Percentiles rank a stretch among this genome's conserved stretches.
Conservation (phyloP, 2,329 filamentous ascomycete species). For the Sordariomycetes sp. region DNA sequence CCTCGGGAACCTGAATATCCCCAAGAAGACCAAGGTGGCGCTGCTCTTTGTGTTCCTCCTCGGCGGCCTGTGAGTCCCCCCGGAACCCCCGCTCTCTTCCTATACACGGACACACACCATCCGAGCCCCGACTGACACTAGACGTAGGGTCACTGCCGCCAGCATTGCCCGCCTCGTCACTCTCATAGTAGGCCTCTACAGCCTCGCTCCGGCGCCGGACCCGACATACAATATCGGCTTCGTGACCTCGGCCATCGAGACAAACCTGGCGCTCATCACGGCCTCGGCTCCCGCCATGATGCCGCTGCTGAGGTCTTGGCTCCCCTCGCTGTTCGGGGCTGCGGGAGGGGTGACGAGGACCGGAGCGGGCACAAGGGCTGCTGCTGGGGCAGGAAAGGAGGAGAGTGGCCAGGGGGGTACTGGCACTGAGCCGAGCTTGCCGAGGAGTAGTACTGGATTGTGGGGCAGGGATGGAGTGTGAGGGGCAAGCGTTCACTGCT, state of each 20-base stretch:
- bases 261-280: constrained; percentile 22
- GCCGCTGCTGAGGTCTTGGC: constrained; percentile 18
- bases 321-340: constrained; percentile 17
- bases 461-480: background rate
- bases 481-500: background rate
- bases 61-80: constrained; percentile 18
- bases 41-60: constrained; percentile 24
- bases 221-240: constrained; percentile 17
- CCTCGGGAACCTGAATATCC: constrained; percentile 25
- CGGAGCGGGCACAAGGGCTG: no score
- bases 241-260: constrained; percentile 17
- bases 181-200: constrained; percentile 6
- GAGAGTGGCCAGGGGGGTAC: background rate
- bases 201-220: constrained; percentile 6
- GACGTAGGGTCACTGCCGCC: constrained; percentile 16
- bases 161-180: constrained; percentile 18
- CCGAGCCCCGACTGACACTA: background rate
- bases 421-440: background rate
- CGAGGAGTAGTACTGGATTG: background rate
- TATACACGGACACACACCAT: background rate
- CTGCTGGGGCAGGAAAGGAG: background rate
- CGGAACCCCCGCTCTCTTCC: background rate
- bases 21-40: constrained; percentile 20
- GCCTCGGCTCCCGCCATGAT: constrained; percentile 20
- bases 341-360: background rate